Evolutionary conservation across 345 rosid species (phyloP).

Genomic region (Geranium brycei): DNA sequence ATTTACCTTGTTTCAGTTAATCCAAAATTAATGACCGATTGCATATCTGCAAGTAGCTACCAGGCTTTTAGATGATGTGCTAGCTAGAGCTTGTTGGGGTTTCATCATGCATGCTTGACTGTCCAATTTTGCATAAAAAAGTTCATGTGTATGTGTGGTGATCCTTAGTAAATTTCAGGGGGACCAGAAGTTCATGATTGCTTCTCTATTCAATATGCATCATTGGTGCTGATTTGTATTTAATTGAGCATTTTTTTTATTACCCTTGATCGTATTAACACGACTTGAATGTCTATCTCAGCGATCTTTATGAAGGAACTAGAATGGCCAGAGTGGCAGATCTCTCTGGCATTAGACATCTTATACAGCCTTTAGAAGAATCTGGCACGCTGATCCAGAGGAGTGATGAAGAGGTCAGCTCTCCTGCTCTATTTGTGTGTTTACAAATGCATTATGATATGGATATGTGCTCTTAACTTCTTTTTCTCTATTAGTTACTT

Average conservation of each 20-base stretch:
- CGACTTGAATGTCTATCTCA: conserved; percentile 14
- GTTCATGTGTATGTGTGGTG: neutral
- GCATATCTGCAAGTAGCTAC: neutral
- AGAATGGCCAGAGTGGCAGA: conserved; percentile 61
- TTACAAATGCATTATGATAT: neutral
- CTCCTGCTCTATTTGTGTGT: neutral
- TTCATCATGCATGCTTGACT: neutral
- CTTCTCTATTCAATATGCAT: neutral
- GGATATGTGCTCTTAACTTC: conserved; percentile 5
- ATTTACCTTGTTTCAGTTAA: neutral
- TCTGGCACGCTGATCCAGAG: conserved; percentile 54
- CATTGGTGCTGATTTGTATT: neutral
- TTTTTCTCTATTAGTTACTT: conserved; percentile 38
- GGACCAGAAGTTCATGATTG: neutral
- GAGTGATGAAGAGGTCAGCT: conserved; percentile 64
- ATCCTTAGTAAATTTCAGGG: neutral
- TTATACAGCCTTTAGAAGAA: conserved; percentile 63
- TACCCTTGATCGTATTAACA: conserved; percentile 8
- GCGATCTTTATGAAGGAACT: conserved; percentile 91
- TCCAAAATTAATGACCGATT: neutral
- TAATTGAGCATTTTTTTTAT: neutral
- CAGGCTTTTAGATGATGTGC: neutral
- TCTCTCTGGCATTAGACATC: conserved; percentile 57
- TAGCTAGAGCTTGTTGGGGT: neutral
- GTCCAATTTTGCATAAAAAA: neutral